Evolutionary conservation across 1,284 basidiomycete genomes (phyloP).

Genomic region (Jaminaea rosea): DNA sequence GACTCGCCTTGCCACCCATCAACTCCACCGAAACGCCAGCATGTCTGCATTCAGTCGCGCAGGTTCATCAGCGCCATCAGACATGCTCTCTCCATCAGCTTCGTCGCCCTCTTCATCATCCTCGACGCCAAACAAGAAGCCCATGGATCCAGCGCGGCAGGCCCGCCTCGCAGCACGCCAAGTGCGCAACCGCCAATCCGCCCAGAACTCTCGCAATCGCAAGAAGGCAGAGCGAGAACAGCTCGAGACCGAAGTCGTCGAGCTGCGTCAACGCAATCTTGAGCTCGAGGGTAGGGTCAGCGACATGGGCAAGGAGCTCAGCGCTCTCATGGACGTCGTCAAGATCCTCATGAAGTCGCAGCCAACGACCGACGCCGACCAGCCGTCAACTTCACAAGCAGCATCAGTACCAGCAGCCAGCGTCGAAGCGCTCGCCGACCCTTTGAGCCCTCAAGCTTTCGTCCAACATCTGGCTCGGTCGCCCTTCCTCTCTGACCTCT

Average conservation of each 20-base stretch:
- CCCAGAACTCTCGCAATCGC: constrained; percentile 40
- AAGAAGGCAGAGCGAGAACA: constrained; percentile 39
- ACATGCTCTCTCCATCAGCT: no score
- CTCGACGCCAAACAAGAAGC: not conserved
- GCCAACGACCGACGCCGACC: not conserved
- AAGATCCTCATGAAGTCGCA: constrained; percentile 9
- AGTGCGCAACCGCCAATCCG: constrained; percentile 42
- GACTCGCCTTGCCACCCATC: no score
- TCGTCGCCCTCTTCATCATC: no score
- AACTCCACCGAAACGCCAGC: no score
- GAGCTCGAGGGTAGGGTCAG: constrained; percentile 19
- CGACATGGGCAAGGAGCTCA: constrained; percentile 8
- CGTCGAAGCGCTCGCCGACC: no score
- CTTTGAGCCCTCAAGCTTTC: no score
- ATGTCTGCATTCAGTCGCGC: no score
- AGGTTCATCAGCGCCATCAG: no score
- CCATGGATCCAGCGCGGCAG: constrained; percentile 35
- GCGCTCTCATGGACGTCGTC: constrained; percentile 17
- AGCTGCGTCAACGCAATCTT: constrained; percentile 24
- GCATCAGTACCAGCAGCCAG: not conserved
- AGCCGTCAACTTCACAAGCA: not conserved
- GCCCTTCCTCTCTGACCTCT: not conserved
- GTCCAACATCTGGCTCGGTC: not conserved
- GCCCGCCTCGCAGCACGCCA: constrained; percentile 41
- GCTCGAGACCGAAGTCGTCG: constrained; percentile 26